These are phyloP conservation scores for Capsicum baccatum DNA, from an alignment of 257 asterid species.

Conservation along the genomic window DNA sequence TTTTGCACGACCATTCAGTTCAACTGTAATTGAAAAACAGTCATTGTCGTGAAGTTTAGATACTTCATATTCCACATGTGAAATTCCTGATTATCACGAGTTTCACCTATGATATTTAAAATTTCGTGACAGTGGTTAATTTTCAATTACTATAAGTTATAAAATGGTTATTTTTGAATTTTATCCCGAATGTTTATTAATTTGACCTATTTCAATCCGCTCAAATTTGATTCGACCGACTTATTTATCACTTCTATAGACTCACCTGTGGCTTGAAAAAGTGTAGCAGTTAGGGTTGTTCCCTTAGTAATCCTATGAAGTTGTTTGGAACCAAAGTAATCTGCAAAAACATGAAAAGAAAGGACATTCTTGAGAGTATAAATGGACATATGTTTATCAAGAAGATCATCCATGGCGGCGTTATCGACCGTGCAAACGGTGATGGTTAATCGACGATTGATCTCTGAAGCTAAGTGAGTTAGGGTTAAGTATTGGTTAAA, in stretches of 20 bases:
- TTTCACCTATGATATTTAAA: too few relatives aligned
- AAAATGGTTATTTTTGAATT: too few relatives aligned
- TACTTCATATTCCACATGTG: too few relatives aligned
- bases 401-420: constrained; percentile 73
- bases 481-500: constrained; percentile 86
- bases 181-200: too few relatives aligned
- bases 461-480: constrained; percentile 90
- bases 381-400: constrained; percentile 63
- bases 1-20: too few relatives aligned
- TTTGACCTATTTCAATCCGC: background rate
- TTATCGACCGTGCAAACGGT: constrained; percentile 89
- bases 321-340: constrained; percentile 82
- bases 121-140: too few relatives aligned
- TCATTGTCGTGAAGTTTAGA: too few relatives aligned
- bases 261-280: constrained; percentile 93
- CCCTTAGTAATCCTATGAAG: constrained; percentile 83
- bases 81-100: too few relatives aligned
- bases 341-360: constrained; percentile 88
- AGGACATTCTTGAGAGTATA: constrained; percentile 73
- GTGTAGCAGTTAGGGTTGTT: constrained; percentile 83
- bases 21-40: too few relatives aligned
- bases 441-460: constrained; percentile 91
- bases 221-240: background rate
- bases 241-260: background rate
- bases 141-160: too few relatives aligned